Conservation (phyloP, 208 protist genomes). For the Blastocrithidia nonstop region DNA sequence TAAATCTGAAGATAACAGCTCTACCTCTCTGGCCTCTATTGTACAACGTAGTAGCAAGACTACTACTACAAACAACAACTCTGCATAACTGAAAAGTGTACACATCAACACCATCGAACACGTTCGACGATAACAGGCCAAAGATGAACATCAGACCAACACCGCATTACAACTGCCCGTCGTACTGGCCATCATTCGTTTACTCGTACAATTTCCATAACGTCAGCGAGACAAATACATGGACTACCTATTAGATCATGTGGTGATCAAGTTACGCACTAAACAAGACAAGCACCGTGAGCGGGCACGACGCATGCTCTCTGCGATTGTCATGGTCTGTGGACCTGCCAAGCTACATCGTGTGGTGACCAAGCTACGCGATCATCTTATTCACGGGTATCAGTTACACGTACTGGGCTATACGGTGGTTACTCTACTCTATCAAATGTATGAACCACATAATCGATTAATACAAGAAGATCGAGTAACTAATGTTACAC, state of each 20-base stretch:
- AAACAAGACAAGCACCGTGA: constrained; percentile 82
- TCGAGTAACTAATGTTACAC: not conserved
- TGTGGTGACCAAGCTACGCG: constrained; percentile 72
- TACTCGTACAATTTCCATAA: constrained; percentile 65
- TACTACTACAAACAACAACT: too few species aligned
- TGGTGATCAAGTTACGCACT: constrained; percentile 71
- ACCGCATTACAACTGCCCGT: constrained; percentile 76
- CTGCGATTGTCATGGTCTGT: constrained; percentile 66
- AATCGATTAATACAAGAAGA: constrained; percentile 14
- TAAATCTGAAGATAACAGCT: too few species aligned
- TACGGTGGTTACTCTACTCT: constrained; percentile 78
- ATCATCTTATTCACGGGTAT: constrained; percentile 82
- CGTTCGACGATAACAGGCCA: constrained; percentile 42
- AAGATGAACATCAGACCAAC: too few species aligned
- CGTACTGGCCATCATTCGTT: constrained; percentile 73
- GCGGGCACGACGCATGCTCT: constrained; percentile 62
- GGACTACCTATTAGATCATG: constrained; percentile 61
- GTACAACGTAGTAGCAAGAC: constrained; percentile 1
- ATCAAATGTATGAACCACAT: constrained; percentile 78
- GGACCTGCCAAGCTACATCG: constrained; percentile 67
- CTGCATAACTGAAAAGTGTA: constrained; percentile 14
- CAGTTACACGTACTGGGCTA: constrained; percentile 86
- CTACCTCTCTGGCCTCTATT: too few species aligned
- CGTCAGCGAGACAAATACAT: constrained; percentile 59
- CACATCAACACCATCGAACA: constrained; percentile 48